phyloP scores from a whole-genome alignment of 306 rosid species.

The Oemleria cerasiformis region DNA sequence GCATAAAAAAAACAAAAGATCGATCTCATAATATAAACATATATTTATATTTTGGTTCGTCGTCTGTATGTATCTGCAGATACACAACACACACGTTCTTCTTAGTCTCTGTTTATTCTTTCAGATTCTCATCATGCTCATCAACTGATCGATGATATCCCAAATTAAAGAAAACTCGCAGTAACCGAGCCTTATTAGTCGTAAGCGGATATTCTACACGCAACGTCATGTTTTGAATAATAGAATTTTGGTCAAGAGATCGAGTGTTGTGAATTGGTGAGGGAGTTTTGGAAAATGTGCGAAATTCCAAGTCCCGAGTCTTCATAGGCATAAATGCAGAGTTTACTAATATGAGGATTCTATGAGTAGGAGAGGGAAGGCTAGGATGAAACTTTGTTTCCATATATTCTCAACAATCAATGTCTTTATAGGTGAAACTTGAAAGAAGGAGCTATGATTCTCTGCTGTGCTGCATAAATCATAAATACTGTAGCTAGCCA shows the following conservation, averaged over 20 bases:
- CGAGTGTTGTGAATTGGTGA: neutral
- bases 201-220: no score
- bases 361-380: neutral
- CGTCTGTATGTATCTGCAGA: neutral
- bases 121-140: neutral
- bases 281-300: constrained; percentile 1
- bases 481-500: neutral
- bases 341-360: neutral
- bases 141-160: neutral
- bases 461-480: neutral
- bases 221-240: no score
- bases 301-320: neutral
- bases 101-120: neutral
- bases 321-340: neutral
- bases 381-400: neutral
- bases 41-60: neutral
- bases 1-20: neutral
- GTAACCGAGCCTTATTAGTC: no score
- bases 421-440: neutral
- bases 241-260: no score
- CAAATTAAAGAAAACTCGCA: neutral
- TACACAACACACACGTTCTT: constrained; percentile 5
- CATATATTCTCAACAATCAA: neutral
- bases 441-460: no score
- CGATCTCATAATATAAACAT: neutral